phyloP scores from a whole-genome alignment of 129 eudicot genomes.

The Ambrosia artemisiifolia region DNA sequence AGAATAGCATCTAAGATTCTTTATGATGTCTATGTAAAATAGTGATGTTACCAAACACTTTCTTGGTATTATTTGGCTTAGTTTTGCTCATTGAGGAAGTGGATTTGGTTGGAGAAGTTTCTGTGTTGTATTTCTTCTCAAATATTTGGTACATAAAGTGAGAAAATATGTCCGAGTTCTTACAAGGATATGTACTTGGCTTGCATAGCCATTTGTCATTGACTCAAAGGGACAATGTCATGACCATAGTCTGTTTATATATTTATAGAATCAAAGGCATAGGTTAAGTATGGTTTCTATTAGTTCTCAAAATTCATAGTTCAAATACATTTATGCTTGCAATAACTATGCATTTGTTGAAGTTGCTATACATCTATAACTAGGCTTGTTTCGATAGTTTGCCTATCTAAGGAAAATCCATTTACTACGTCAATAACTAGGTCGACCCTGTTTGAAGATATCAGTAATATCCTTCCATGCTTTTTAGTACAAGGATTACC shows the following conservation, averaged over 20 bases:
- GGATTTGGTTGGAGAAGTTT: conserved; percentile 6
- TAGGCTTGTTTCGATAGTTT: conserved; percentile 5
- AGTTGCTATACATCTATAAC: neutral
- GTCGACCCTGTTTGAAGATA: neutral
- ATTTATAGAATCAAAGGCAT: neutral
- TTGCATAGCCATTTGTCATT: neutral
- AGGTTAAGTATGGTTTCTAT: neutral
- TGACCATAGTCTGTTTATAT: neutral
- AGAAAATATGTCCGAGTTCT: neutral
- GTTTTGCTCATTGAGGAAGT: neutral
- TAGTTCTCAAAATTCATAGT: neutral
- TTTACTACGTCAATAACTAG: neutral
- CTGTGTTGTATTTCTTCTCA: neutral
- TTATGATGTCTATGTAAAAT: neutral
- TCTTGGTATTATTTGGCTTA: neutral
- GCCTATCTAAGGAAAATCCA: neutral
- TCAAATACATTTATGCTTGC: neutral
- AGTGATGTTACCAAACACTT: neutral
- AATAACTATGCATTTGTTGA: neutral
- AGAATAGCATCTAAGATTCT: neutral
- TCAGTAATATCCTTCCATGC: neutral
- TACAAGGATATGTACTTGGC: neutral
- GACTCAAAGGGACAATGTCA: neutral
- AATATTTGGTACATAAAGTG: neutral
- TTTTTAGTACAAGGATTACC: no score